Percentiles rank a stretch among this genome's conserved stretches.
phyloP scores from a whole-genome alignment of 257 asterid genomes.

The Jaltomata sinuosa region DNA sequence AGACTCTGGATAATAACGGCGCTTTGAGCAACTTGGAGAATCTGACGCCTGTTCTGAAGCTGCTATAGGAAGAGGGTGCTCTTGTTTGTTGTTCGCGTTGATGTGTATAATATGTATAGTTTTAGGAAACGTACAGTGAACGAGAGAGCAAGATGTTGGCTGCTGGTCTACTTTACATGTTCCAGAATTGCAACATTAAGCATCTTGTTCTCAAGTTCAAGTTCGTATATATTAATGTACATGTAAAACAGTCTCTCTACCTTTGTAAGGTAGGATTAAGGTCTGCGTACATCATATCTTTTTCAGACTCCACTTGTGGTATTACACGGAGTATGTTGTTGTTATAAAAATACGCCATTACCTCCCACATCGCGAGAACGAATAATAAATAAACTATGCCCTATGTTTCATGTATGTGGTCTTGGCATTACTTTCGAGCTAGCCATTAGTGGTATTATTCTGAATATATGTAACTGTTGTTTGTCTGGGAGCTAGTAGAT shows the following conservation, averaged over 20 bases:
- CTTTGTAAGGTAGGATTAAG: neutral
- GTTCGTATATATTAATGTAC: neutral
- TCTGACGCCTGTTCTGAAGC: neutral
- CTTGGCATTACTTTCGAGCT: neutral
- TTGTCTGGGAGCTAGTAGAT: neutral
- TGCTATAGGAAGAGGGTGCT: neutral
- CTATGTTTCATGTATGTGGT: neutral
- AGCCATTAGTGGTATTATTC: neutral
- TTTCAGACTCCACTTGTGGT: neutral
- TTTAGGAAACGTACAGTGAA: neutral
- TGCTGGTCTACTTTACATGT: neutral
- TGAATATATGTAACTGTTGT: neutral
- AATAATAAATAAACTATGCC: neutral
- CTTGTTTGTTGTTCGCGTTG: neutral
- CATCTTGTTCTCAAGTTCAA: neutral
- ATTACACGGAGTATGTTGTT: neutral
- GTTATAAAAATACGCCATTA: neutral
- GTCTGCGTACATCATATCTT: neutral
- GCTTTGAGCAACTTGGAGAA: constrained; percentile 36
- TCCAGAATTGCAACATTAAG: neutral
- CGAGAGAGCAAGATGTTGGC: neutral
- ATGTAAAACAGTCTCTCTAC: neutral
- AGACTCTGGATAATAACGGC: constrained; percentile 75
- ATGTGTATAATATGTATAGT: constrained; percentile 10
- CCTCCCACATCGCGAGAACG: neutral